Base-by-base conservation (phyloP, 208 protist genomes). In the Leishmania lainsoni region DNA sequence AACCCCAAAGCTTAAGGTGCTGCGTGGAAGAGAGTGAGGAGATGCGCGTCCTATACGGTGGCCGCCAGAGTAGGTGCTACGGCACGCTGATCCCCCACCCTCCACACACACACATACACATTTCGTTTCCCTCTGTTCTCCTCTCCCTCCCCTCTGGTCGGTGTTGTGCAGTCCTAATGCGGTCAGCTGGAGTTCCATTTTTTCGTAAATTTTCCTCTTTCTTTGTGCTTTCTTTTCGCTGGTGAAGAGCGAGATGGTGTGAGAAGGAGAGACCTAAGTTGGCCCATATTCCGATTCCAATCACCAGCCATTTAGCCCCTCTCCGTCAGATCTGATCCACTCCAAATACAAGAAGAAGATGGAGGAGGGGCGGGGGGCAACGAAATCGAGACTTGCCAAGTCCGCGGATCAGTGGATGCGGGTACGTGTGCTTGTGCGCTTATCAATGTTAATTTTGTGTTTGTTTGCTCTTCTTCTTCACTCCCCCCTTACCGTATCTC, bases 1-100 rank as follows among this genome's bases (percentile, higher is more conserved):
- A 78, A 87, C 32, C 71, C 79, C 3, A 81, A 56, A 58, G 72
- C 84, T 5, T 77, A 76, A 79, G 22, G 26, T 51, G 32, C 32
- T 17, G 29, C 9, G 9, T n/a, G 10, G 42, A 52, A 17, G 39
- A 71, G 39, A 22, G 69, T 32, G 26, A 22, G 26, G 45, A 0
- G 0, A 42, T 63, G 26, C 72, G 26, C 29, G 29, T 14, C 16
- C n/a, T 61, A 32, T 16, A 3, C n/a, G 9, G 20, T 20, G 72
- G 72, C 20, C 20, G 52, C 14, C 42, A 29, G 16, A 45, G 22
- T 29, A 45, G 12, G 39, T 35, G 16, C n/a, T 45, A 6, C 12
- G 22, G 45, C 8, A 16, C 42, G 9, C 42, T 3, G 39, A 51
- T 65, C 59, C 42, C 42, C 42, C 42, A 2, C 42, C 42, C 42